These are phyloP conservation scores for Paradendryphiella salina DNA, from an alignment of 2,329 filamentous ascomycete species.

Conservation along the genomic window DNA sequence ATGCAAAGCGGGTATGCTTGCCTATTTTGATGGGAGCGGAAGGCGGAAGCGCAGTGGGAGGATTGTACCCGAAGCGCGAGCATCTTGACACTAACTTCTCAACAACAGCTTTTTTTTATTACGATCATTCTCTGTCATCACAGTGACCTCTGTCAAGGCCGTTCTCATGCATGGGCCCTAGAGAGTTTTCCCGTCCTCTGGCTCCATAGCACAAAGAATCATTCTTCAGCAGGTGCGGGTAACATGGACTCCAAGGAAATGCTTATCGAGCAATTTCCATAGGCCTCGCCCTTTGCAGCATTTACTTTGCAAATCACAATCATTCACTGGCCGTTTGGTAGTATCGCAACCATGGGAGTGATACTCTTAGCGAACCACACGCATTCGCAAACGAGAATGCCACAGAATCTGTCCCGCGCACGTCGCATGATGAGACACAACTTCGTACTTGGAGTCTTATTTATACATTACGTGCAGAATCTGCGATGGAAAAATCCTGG, in stretches of 20 bases:
- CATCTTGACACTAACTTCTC: too few relatives aligned
- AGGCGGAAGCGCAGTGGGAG: neutral
- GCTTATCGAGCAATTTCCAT: neutral
- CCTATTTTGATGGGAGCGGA: neutral
- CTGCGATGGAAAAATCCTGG: neutral
- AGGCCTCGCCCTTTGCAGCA: neutral
- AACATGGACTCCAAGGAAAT: too few relatives aligned
- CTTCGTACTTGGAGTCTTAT: neutral
- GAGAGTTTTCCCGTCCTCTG: too few relatives aligned
- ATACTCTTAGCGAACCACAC: neutral
- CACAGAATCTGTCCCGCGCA: neutral
- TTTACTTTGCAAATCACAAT: too few relatives aligned
- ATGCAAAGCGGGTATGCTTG: neutral
- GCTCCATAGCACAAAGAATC: too few relatives aligned
- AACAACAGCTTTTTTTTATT: too few relatives aligned
- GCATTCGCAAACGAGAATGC: neutral
- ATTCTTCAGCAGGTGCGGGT: too few relatives aligned
- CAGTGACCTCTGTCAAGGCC: too few relatives aligned
- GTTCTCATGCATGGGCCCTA: too few relatives aligned
- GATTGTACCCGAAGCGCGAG: too few relatives aligned
- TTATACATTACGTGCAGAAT: neutral
- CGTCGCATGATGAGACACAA: neutral
- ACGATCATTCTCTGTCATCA: too few relatives aligned
- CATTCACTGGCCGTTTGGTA: neutral
- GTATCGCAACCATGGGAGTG: neutral